A percentile compares a stretch with the other conserved stretches of the same genome.
Conservation (phyloP, 208 protist species). For the Trypanosoma conorhini region DNA sequence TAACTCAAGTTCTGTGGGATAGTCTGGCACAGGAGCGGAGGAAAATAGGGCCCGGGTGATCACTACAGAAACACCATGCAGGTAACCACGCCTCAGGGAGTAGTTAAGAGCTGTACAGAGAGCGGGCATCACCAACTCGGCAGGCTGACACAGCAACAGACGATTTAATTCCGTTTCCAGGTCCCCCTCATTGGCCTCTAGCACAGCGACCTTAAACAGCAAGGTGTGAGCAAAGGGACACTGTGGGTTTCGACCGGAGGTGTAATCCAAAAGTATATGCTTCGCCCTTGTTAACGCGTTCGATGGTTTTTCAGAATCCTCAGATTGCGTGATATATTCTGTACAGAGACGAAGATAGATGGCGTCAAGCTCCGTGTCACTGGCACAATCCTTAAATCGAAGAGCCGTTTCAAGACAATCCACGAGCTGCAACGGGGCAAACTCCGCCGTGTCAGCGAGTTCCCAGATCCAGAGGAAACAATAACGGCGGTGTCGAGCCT, state of each 20-base stretch:
- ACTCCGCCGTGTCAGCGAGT: slow-evolving; percentile 23
- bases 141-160: slow-evolving; percentile 22
- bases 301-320: neutral
- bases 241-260: neutral
- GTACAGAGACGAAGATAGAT: slow-evolving; percentile 23
- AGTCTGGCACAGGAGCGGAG: neutral
- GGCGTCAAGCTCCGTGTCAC: slow-evolving; percentile 24
- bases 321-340: slow-evolving; percentile 14
- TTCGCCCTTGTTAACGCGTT: slow-evolving; percentile 15
- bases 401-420: slow-evolving; percentile 26
- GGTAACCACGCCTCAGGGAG: slow-evolving; percentile 13
- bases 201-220: slow-evolving; percentile 29
- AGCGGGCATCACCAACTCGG: slow-evolving; percentile 23
- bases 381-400: slow-evolving; percentile 29
- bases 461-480: slow-evolving; percentile 37
- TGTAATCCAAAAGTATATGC: slow-evolving; percentile 13
- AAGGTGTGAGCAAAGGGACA: slow-evolving; percentile 29
- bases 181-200: slow-evolving; percentile 19
- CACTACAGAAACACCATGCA: slow-evolving; percentile 16
- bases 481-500: slow-evolving; percentile 24
- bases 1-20: slow-evolving; percentile 20
- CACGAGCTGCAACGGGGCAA: slow-evolving; percentile 5
- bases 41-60: slow-evolving; percentile 22
- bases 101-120: slow-evolving; percentile 32
- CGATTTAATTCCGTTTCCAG: slow-evolving; percentile 21